Percentiles rank a stretch among this genome's conserved stretches.
Conservation (phyloP, 805 yeast species). For the Cyberlindnera euphorbiae region DNA sequence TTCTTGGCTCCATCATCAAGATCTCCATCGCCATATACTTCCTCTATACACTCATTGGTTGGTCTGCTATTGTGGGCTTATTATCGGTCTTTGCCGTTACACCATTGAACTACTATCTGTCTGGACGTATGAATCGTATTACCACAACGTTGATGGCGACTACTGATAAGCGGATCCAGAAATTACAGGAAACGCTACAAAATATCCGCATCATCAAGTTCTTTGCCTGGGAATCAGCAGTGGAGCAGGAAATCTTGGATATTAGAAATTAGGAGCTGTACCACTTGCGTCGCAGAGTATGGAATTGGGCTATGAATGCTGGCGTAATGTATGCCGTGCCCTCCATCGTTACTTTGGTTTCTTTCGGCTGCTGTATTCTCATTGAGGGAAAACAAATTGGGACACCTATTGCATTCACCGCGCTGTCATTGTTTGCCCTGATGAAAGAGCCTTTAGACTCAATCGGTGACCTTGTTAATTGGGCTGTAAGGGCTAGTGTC, state of each 20-base stretch:
- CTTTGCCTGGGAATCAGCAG: conserved; percentile 93
- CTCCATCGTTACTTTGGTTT: conserved; percentile 68
- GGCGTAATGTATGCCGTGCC: conserved; percentile 73
- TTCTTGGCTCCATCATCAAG: conserved; percentile 70
- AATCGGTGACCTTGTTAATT: conserved; percentile 82
- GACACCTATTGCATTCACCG: conserved; percentile 91
- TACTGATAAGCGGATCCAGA: conserved; percentile 92
- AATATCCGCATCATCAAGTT: conserved; percentile 90
- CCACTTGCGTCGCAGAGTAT: conserved; percentile 51
- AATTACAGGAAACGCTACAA: conserved; percentile 86
- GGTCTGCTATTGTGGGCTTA: conserved; percentile 86
- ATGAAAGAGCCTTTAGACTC: conserved; percentile 86
- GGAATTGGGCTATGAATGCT: conserved; percentile 62
- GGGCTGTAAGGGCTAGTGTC: conserved; percentile 87
- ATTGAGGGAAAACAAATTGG: conserved; percentile 69
- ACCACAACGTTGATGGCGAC: conserved; percentile 71
- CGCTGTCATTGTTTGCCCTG: conserved; percentile 80
- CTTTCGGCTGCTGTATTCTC: conserved; percentile 78
- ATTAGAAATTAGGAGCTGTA: conserved; percentile 72
- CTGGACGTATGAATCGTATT: conserved; percentile 52
- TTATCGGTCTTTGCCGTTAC: conserved; percentile 53
- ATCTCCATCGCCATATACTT: conserved; percentile 60
- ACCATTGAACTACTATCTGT: conserved; percentile 70
- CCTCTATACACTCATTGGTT: conserved; percentile 70
- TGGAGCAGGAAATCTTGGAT: conserved; percentile 62